Evolutionary conservation across 192 early-diverging fungal species (phyloP), one percentile per base, ranked within the genome.

Genomic region (Phlyctochytrium arcticum): DNA sequence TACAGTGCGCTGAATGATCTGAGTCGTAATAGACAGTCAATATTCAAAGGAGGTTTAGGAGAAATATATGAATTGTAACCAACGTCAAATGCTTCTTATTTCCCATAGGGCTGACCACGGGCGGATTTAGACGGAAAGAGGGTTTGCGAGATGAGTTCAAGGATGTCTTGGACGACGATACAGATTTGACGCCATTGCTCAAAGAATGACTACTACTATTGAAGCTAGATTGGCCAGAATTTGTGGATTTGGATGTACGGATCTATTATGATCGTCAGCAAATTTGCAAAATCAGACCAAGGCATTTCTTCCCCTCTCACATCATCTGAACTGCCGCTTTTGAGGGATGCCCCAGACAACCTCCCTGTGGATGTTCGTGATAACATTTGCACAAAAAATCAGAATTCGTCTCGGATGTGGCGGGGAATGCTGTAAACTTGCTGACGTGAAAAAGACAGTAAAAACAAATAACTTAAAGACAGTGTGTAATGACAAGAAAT

Each of bases 1-100:
- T 75, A 75, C 34, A 75, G 36, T 0, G 68, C 63, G 31, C 68
- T 61, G 37, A 75, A 75, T 8, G 61, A 19, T 29, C 68, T 70
- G 54, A 21, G 1, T 4, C 6, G 33, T 17, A 27, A 53, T 27
- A 53, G 29, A 19, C 29, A 30, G 50, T 27, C 29, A 53, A 5
- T 17, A 30, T 53, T 30, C n/a, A n/a, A n/a, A n/a, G n/a, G n/a
- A n/a, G n/a, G n/a, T n/a, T n/a, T n/a, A n/a, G n/a, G n/a, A n/a
- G n/a, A n/a, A n/a, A 34, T 10, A 19, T 23, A n/a, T n/a, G 27
- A 34, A 34, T 44, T 12, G 39, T 44, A 12, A 44, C 2, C 0
- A 44, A 69, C 67, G 67, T 69, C 53, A 30, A 7, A 62, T 69
- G 67, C 35, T 55, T 61, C 39, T 60, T 60, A 19, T 69, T 69